phyloP scores from a whole-genome alignment of 306 rosid genomes.

The Echinosophora koreensis region DNA sequence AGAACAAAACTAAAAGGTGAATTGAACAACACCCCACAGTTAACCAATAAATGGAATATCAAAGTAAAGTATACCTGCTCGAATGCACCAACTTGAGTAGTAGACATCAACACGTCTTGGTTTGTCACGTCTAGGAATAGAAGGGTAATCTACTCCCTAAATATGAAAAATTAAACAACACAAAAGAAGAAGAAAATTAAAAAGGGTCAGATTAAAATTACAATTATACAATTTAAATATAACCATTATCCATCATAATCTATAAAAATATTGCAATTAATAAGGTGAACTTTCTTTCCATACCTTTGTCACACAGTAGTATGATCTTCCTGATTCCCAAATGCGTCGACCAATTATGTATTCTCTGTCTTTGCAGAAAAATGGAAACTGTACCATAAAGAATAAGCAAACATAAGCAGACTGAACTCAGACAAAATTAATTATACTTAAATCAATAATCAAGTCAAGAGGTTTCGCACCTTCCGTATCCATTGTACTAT shows the following conservation, averaged over 20 bases:
- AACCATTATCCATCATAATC: not conserved
- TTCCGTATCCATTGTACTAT: slow-evolving; percentile 68
- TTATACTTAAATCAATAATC: not conserved
- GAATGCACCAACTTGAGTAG: slow-evolving; percentile 80
- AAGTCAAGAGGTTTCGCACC: slow-evolving; percentile 43
- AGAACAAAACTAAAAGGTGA: not conserved
- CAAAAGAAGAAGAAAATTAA: not conserved
- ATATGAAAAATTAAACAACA: not conserved
- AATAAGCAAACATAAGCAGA: slow-evolving; percentile 47
- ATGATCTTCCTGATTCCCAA: slow-evolving; percentile 70
- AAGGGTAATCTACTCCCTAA: slow-evolving; percentile 66
- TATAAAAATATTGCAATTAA: slow-evolving; percentile 18
- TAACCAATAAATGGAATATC: not conserved
- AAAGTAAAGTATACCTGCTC: slow-evolving; percentile 56
- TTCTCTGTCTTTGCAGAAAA: slow-evolving; percentile 77
- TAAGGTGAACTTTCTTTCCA: not conserved
- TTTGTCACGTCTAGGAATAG: slow-evolving; percentile 57
- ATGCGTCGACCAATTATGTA: slow-evolving; percentile 74
- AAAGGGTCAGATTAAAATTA: slow-evolving; percentile 3
- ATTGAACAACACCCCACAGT: not conserved
- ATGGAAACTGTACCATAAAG: slow-evolving; percentile 67
- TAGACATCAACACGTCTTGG: slow-evolving; percentile 67
- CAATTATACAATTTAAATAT: not conserved
- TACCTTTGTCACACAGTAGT: slow-evolving; percentile 80
- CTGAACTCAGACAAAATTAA: not conserved